Evolutionary conservation across 495 filamentous ascomycete genomes (phyloP).

Genomic region (Trichoderma reesei): DNA sequence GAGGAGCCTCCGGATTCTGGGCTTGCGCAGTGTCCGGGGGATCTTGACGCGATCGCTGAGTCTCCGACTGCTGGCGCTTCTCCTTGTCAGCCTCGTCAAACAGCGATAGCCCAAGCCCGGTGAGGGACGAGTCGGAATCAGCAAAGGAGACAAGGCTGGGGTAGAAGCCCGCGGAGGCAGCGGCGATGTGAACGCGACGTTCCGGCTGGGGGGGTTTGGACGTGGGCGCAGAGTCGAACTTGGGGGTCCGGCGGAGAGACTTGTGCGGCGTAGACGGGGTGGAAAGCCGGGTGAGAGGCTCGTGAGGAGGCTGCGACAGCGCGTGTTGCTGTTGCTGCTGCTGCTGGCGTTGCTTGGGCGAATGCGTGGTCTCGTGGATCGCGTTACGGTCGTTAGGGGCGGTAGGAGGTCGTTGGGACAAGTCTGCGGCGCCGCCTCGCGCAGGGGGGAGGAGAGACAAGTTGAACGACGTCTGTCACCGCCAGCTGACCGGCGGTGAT

Average conservation of each 20-base stretch:
- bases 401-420: slow-evolving; percentile 24
- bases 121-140: slow-evolving; percentile 20
- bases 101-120: slow-evolving; percentile 13
- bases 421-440: slow-evolving; percentile 31
- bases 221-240: slow-evolving; percentile 34
- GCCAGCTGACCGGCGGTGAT: slow-evolving; percentile 25
- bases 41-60: background rate
- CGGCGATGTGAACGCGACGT: slow-evolving; percentile 25
- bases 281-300: slow-evolving; percentile 20
- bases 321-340: no score
- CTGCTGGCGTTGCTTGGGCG: slow-evolving; percentile 35
- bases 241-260: slow-evolving; percentile 37
- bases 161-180: slow-evolving; percentile 25
- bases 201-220: slow-evolving; percentile 21
- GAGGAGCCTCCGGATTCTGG: background rate
- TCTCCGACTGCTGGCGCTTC: slow-evolving; percentile 15
- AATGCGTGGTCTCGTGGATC: slow-evolving; percentile 25
- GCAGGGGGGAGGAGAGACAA: slow-evolving; percentile 33
- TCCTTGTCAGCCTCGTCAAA: slow-evolving; percentile 16
- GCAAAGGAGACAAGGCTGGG: slow-evolving; percentile 25
- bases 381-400: slow-evolving; percentile 35
- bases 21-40: background rate
- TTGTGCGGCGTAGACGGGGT: slow-evolving; percentile 31
- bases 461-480: slow-evolving; percentile 29
- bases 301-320: slow-evolving; percentile 19